These are phyloP conservation scores for Tulasnella sp. DNA, from an alignment of 768 basidiomycete species.

Conservation along the genomic window DNA sequence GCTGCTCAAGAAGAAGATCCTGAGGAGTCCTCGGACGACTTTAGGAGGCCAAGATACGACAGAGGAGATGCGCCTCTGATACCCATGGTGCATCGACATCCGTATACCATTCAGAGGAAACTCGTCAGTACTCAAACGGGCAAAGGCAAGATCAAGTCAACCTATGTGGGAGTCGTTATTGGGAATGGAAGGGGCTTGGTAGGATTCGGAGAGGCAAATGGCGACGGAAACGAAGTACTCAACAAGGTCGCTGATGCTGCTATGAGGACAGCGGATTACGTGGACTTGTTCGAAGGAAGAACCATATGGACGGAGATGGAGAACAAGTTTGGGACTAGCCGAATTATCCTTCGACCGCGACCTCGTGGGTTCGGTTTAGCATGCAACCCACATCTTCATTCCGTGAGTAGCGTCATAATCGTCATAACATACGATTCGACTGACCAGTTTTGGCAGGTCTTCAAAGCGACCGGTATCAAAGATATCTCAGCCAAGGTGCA, in stretches of 20 bases:
- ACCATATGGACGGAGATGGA: conserved; percentile 91
- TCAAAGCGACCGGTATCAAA: conserved; percentile 89
- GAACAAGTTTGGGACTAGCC: conserved; percentile 72
- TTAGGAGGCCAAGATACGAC: too few relatives aligned
- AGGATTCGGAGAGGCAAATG: conserved; percentile 72
- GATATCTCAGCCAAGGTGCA: conserved; percentile 92
- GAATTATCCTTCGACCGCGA: conserved; percentile 64
- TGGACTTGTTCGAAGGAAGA: conserved; percentile 85
- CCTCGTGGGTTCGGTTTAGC: conserved; percentile 86
- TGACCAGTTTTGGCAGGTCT: conserved; percentile 41
- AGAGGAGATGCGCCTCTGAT: too few relatives aligned
- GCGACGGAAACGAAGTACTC: conserved; percentile 38
- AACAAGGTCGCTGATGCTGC: conserved; percentile 51
- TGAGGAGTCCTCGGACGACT: too few relatives aligned
- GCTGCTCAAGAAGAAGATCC: too few relatives aligned
- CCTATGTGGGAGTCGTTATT: conserved; percentile 52
- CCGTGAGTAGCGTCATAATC: conserved; percentile 14
- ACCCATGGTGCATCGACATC: too few relatives aligned
- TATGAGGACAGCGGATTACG: conserved; percentile 78
- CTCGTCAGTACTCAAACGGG: conserved; percentile 80
- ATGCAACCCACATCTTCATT: conserved; percentile 78
- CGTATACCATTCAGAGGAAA: conserved; percentile 34
- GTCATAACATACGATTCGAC: not conserved
- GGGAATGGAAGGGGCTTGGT: conserved; percentile 77
- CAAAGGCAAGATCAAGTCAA: conserved; percentile 73